Percentiles rank a stretch among this genome's conserved stretches.
Evolutionary conservation across 1,284 basidiomycete genomes (phyloP).

Genomic region (Tilletia indica): DNA sequence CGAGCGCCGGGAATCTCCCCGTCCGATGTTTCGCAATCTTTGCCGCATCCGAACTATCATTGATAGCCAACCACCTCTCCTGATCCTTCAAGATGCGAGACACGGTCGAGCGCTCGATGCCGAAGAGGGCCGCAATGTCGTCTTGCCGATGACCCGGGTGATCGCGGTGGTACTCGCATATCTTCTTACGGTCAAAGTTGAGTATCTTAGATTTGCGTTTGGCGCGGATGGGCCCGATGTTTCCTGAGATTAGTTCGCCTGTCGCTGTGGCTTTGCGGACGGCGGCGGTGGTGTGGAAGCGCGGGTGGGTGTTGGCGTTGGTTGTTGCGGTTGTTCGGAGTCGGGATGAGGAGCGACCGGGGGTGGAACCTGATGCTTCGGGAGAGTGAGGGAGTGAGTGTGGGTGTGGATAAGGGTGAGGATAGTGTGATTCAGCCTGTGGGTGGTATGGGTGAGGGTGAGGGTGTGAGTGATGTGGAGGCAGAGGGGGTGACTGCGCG

Average conservation of each 20-base stretch:
- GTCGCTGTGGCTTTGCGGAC: too few relatives aligned
- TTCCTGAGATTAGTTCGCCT: neutral
- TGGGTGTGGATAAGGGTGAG: too few relatives aligned
- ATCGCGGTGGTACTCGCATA: constrained; percentile 60
- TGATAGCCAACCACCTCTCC: constrained; percentile 72
- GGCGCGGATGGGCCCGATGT: constrained; percentile 13
- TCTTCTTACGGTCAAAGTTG: constrained; percentile 68
- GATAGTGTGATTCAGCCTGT: too few relatives aligned
- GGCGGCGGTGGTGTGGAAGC: neutral
- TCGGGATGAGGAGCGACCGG: neutral
- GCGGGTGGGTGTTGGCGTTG: neutral
- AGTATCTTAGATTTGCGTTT: constrained; percentile 39
- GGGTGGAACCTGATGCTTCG: too few relatives aligned
- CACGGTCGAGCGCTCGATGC: constrained; percentile 85
- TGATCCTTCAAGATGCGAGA: constrained; percentile 85
- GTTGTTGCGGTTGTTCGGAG: neutral
- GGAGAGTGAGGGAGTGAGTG: too few relatives aligned
- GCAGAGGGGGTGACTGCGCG: neutral
- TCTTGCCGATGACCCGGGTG: constrained; percentile 63
- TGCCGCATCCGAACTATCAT: constrained; percentile 34
- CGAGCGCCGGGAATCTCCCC: constrained; percentile 69
- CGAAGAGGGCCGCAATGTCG: constrained; percentile 68
- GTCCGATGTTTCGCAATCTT: constrained; percentile 40
- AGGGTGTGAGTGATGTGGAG: too few relatives aligned
- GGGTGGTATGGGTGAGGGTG: too few relatives aligned